Percentiles rank a stretch among this genome's conserved stretches.
phyloP scores from a whole-genome alignment of 2,329 filamentous ascomycete species.

The Ceratocystis alfenasii region DNA sequence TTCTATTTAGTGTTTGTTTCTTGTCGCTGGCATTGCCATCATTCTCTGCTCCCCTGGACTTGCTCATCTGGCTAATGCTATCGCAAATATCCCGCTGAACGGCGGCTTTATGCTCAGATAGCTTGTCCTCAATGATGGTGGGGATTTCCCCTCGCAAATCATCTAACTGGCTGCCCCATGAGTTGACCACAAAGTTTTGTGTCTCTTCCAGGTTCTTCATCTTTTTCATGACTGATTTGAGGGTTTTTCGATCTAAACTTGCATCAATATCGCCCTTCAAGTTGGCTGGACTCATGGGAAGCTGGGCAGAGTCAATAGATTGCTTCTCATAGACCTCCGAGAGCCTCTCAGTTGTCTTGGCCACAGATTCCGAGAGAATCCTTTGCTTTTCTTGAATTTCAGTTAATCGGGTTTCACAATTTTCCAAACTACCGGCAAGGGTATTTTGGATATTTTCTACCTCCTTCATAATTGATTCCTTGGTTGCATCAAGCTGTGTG shows the following conservation, averaged over 20 bases:
- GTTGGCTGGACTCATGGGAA: background rate
- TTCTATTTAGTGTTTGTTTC: background rate
- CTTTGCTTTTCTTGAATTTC: background rate
- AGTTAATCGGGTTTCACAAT: background rate
- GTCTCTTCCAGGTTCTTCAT: slow-evolving; percentile 17
- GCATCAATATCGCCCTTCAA: background rate
- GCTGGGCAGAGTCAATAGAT: background rate
- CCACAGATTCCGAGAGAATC: background rate
- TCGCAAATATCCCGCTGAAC: background rate
- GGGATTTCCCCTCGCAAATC: slow-evolving; percentile 15
- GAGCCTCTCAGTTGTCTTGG: background rate
- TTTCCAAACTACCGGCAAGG: background rate
- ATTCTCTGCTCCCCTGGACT: background rate
- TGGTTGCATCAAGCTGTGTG: background rate
- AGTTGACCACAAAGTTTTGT: slow-evolving; percentile 1
- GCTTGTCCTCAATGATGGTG: slow-evolving; percentile 1
- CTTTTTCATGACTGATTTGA: slow-evolving; percentile 8
- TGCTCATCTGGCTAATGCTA: no score
- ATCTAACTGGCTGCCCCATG: slow-evolving; percentile 15
- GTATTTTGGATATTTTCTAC: background rate
- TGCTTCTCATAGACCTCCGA: background rate
- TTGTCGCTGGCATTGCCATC: background rate
- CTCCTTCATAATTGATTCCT: background rate
- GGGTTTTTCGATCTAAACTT: background rate
- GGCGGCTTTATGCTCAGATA: background rate